phyloP scores from a whole-genome alignment of 345 rosid species.

The Chamaenerion angustifolium region DNA sequence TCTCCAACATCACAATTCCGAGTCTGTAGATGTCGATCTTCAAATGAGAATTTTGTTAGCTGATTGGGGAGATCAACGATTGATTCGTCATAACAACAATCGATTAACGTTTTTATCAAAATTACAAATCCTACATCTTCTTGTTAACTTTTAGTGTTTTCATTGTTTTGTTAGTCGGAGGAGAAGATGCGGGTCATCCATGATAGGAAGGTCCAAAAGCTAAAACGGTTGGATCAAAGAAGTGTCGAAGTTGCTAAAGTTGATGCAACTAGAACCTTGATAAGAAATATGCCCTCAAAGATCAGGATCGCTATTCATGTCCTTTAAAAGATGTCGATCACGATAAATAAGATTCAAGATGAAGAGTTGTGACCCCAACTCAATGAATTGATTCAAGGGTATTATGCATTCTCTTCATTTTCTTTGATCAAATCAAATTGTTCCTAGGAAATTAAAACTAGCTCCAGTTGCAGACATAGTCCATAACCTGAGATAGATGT shows the following conservation, averaged over 20 bases:
- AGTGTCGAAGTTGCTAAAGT: slow-evolving; percentile 25
- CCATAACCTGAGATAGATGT: no score
- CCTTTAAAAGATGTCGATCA: slow-evolving; percentile 36
- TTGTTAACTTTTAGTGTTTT: no score
- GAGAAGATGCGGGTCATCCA: slow-evolving; percentile 40
- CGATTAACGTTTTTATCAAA: no score
- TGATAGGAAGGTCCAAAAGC: slow-evolving; percentile 32
- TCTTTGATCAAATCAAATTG: no score
- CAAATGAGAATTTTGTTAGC: slow-evolving; percentile 2
- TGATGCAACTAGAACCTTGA: slow-evolving; percentile 19
- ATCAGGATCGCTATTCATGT: slow-evolving; percentile 48
- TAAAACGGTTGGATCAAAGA: slow-evolving; percentile 29
- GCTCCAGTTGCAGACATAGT: no score
- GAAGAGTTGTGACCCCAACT: slow-evolving; percentile 55
- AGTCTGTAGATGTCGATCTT: no score
- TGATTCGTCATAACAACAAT: not conserved
- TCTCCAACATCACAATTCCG: no score
- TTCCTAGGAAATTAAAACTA: no score
- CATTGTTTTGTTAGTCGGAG: slow-evolving; percentile 30
- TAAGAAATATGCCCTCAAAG: slow-evolving; percentile 33
- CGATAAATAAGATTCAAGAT: slow-evolving; percentile 39
- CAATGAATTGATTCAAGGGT: slow-evolving; percentile 38
- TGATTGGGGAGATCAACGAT: not conserved
- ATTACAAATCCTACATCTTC: no score
- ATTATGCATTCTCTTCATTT: no score